Base-by-base conservation (phyloP, 108 stramenopile genomes). In the Craspedostauros australis region DNA sequence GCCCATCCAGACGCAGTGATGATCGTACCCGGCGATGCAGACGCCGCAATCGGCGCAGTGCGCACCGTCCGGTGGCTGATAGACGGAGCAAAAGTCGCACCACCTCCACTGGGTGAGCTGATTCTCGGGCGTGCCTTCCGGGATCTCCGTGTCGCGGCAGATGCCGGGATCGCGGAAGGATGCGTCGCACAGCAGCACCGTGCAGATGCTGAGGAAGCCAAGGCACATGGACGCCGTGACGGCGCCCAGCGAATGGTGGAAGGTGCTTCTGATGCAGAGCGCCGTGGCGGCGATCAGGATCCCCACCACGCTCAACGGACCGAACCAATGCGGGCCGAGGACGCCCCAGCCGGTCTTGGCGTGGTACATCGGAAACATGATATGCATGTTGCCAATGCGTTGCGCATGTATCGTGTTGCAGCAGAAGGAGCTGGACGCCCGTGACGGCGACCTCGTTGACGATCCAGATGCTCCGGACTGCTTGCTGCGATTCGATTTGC, bases 1-100 rank as follows among this genome's bases (percentile, higher is more conserved):
- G 4, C 94, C 94, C 76, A 87, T 89, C 93, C 93, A 95, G 11
- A 87, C 90, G 60, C 94, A 95, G 56, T 95, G 88, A 66, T 95
- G 94, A 52, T 95, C 94, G 44, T 82, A 86, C 5, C 87, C 94
- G 50, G 75, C 78, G 18, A 95, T 68, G 59, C 94, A 95, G 1
- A 91, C 80, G 57, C 88, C 75, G 63, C 94, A 95, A 12, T 95
- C 84, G 9, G 80, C 72, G 69, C 94, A 95, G 58, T 95, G 94
- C 7, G 71, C 76, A 2, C 86, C 94, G 45, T 58, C 54, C 2
- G 82, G 82, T 39, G 90, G 88, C 46, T 91, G 88, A 44, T 82
- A 80, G 1, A 70, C 70, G 40, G 71, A 59, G 39, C 88, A 90
- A 8, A 80, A 68, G 57, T 86, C 88, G 44, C 88, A 90, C 68